Percentiles rank a stretch among this genome's conserved stretches.
These are phyloP conservation scores for Vitis riparia DNA, from an alignment of 164 flowering plant genomes.

Conservation along the genomic window DNA sequence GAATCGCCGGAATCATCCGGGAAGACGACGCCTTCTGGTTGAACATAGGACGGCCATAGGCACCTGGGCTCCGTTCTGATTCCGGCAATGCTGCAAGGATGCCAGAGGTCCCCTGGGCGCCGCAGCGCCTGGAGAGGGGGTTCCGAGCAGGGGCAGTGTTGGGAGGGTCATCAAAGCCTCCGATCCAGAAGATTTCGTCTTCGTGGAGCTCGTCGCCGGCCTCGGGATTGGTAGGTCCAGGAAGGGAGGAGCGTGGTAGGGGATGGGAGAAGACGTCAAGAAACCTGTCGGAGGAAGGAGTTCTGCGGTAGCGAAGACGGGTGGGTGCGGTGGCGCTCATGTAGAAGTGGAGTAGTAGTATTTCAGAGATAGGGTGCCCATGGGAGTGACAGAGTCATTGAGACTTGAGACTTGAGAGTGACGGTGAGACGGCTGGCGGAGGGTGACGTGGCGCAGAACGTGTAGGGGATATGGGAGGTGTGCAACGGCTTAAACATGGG, in stretches of 20 bases:
- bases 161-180: conserved; percentile 6
- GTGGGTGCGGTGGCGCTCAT: conserved; percentile 16
- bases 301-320: conserved; percentile 15
- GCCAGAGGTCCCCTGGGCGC: conserved; percentile 3
- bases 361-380: no score
- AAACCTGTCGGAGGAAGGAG: conserved; percentile 21
- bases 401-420: no score
- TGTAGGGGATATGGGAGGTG: no score
- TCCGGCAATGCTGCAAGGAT: conserved; percentile 18
- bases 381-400: no score
- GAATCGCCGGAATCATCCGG: conserved; percentile 24
- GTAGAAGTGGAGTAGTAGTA: background rate
- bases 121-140: background rate
- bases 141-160: background rate
- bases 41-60: no score
- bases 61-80: no score
- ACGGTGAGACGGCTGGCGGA: no score
- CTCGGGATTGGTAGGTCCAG: conserved; percentile 1
- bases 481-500: no score
- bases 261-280: conserved; percentile 16
- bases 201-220: conserved; percentile 36
- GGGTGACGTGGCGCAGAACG: no score
- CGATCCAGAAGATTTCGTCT: conserved; percentile 37
- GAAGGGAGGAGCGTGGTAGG: conserved; percentile 5
- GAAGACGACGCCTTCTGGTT: conserved; percentile 18